phyloP scores from a whole-genome alignment of 495 filamentous ascomycete species.

The Aspergillus nanangensis region DNA sequence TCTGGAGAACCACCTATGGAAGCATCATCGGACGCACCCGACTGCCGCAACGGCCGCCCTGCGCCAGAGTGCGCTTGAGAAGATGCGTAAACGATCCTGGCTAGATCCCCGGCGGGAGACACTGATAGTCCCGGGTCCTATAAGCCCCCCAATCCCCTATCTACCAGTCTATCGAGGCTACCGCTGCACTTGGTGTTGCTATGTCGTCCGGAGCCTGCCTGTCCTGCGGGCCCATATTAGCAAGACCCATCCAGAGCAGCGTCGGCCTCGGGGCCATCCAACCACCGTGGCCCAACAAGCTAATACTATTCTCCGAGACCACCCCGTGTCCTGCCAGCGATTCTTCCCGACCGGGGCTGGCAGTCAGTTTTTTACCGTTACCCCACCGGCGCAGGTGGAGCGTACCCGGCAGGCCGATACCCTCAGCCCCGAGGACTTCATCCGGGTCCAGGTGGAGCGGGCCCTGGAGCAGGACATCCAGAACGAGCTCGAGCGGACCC shows the following conservation, averaged over 20 bases:
- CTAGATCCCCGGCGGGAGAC: not conserved
- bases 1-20: slow-evolving; percentile 1
- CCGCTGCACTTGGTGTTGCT: not conserved
- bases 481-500: not conserved
- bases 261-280: not conserved
- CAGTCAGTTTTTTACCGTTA: not conserved
- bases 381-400: not conserved
- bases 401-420: not conserved
- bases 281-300: not conserved
- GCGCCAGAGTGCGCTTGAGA: not conserved
- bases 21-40: not conserved
- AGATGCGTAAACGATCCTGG: slow-evolving; percentile 1
- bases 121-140: not conserved
- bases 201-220: not conserved
- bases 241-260: not conserved
- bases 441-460: not conserved
- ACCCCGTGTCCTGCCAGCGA: not conserved
- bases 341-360: not conserved
- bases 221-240: not conserved
- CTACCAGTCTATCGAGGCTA: not conserved
- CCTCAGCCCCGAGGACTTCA: not conserved
- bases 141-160: not conserved
- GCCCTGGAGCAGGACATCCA: not conserved
- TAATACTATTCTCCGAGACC: not conserved
- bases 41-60: not conserved